Evolutionary conservation across 2,329 filamentous ascomycete species (phyloP).

Genomic region (Metarhizium album): DNA sequence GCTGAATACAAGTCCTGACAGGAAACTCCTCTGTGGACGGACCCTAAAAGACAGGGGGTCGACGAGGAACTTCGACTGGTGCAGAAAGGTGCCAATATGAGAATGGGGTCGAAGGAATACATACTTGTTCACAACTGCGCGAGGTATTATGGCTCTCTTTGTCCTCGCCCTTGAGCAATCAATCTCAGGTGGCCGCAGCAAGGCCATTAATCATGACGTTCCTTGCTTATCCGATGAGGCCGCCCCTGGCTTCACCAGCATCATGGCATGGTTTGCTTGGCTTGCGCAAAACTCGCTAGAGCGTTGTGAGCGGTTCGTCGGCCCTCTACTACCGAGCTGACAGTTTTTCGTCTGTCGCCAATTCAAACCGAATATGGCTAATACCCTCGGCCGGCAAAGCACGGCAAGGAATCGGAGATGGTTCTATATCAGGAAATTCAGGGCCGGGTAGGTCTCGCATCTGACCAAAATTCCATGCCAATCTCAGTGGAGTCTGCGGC

Average conservation of each 20-base stretch:
- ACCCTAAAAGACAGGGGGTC: background rate
- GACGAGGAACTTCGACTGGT: background rate
- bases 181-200: background rate
- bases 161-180: background rate
- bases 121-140: background rate
- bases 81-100: background rate
- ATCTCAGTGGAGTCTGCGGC: conserved; percentile 1
- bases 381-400: background rate
- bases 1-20: background rate
- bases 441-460: conserved; percentile 3
- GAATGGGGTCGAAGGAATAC: background rate
- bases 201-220: background rate
- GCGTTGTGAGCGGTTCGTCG: background rate
- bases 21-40: background rate
- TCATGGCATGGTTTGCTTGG: background rate
- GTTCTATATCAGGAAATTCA: conserved; percentile 11
- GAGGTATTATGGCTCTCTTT: background rate
- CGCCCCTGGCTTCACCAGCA: background rate
- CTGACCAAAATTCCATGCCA: background rate
- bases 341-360: conserved; percentile 1
- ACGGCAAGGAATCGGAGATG: conserved; percentile 10
- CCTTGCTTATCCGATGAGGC: background rate
- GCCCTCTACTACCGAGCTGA: background rate
- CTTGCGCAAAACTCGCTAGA: background rate
- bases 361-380: conserved; percentile 6